Conservation (phyloP, 108 stramenopile genomes). For the Asterionellopsis glacialis region DNA sequence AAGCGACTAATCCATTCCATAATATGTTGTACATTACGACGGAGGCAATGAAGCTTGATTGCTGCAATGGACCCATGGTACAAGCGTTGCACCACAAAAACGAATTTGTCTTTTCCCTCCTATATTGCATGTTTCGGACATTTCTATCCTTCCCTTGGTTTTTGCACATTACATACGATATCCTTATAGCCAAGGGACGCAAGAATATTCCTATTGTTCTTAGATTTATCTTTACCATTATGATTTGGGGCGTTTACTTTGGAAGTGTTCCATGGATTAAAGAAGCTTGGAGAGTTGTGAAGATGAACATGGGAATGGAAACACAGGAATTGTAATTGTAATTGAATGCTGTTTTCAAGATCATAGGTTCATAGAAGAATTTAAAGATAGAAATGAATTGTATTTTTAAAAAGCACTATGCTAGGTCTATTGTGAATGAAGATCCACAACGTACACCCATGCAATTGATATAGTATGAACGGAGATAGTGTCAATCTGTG, state of each 20-base stretch:
- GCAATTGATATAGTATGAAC: too few relatives aligned
- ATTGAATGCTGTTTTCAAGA: background rate
- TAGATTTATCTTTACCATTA: conserved; percentile 39
- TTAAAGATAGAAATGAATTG: background rate
- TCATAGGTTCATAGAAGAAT: background rate
- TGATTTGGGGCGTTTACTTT: conserved; percentile 51
- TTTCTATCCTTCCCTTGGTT: conserved; percentile 33
- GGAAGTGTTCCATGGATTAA: conserved; percentile 45
- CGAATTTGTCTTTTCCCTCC: conserved; percentile 26
- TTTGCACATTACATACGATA: conserved; percentile 38
- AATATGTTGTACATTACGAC: conserved; percentile 33
- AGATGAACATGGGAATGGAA: conserved; percentile 6
- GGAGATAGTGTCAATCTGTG: too few relatives aligned
- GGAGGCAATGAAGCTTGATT: conserved; percentile 37
- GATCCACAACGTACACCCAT: too few relatives aligned
- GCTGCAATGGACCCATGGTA: conserved; percentile 30
- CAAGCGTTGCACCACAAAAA: conserved; percentile 23
- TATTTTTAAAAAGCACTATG: too few relatives aligned
- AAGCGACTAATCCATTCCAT: conserved; percentile 57
- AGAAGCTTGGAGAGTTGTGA: conserved; percentile 18
- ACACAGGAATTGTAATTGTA: conserved; percentile 1
- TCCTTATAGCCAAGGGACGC: conserved; percentile 35
- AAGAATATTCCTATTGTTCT: conserved; percentile 36
- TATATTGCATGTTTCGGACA: conserved; percentile 40
- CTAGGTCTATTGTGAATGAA: too few relatives aligned